phyloP scores from a whole-genome alignment of 176 grass and related monocot species.

The Bothriochloa decipiens region DNA sequence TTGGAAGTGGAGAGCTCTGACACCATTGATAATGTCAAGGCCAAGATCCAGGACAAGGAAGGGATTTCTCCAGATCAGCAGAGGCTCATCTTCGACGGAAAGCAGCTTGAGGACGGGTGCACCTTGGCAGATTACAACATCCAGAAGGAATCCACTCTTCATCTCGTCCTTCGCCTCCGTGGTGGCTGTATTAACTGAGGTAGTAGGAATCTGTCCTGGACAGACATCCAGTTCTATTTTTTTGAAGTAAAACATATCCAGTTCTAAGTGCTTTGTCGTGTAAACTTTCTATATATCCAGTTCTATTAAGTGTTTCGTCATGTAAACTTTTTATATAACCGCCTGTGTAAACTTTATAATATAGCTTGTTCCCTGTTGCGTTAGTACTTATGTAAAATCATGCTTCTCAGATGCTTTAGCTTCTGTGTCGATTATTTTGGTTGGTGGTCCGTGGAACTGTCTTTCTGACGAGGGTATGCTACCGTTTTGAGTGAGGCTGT shows the following conservation, averaged over 20 bases:
- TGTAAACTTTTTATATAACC: not conserved
- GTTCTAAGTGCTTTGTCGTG: not conserved
- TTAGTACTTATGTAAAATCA: not conserved
- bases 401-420: not conserved
- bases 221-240: too few species aligned
- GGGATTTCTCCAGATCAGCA: constrained; percentile 43
- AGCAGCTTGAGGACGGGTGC: constrained; percentile 40
- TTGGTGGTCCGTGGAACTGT: not conserved
- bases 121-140: constrained; percentile 53
- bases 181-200: not conserved
- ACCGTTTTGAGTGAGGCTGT: not conserved
- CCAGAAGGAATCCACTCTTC: constrained; percentile 52
- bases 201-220: not conserved
- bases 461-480: not conserved
- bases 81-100: constrained; percentile 43
- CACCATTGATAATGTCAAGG: constrained; percentile 41
- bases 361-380: too few species aligned
- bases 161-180: constrained; percentile 44
- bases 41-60: constrained; percentile 46
- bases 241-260: not conserved
- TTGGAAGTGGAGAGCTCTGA: constrained; percentile 45
- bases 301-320: not conserved
- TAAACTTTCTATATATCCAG: not conserved
- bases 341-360: too few species aligned
- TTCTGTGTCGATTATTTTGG: not conserved